phyloP scores from a whole-genome alignment of 2,329 filamentous ascomycete species.

The Monosporascus cannonballus region DNA sequence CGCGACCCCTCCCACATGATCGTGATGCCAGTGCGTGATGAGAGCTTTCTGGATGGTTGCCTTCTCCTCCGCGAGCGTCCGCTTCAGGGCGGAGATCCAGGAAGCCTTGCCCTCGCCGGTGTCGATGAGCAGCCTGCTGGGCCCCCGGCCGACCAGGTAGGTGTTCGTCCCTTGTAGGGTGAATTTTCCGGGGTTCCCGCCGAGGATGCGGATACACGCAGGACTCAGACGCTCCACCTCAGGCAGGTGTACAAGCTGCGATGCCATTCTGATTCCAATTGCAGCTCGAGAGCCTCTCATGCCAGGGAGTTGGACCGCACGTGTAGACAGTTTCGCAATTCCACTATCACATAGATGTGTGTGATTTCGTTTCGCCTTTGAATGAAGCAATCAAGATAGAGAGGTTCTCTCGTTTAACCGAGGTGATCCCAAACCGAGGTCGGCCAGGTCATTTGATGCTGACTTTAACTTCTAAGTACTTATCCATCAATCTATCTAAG shows the following conservation, averaged over 20 bases:
- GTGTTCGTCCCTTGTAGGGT: constrained; percentile 82
- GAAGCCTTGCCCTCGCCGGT: constrained; percentile 74
- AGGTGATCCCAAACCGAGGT: not conserved
- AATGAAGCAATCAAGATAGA: not conserved
- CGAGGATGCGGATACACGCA: constrained; percentile 75
- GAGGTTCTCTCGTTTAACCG: not conserved
- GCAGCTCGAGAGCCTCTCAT: constrained; percentile 14
- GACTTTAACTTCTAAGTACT: not conserved
- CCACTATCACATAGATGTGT: not conserved
- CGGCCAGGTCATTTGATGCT: not conserved
- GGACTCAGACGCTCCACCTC: constrained; percentile 74
- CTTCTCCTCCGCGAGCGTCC: constrained; percentile 60
- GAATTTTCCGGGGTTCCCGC: constrained; percentile 84
- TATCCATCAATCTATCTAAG: not conserved
- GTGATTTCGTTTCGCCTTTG: not conserved
- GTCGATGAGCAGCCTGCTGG: constrained; percentile 73
- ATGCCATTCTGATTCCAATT: constrained; percentile 45
- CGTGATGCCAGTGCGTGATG: constrained; percentile 87
- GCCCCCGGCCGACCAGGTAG: constrained; percentile 78
- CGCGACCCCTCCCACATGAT: constrained; percentile 72
- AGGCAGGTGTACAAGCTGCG: constrained; percentile 57
- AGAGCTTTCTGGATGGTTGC: constrained; percentile 64
- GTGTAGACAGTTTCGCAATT: not conserved
- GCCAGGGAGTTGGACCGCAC: constrained; percentile 1
- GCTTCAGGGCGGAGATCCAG: constrained; percentile 64